A percentile compares a stretch with the other conserved stretches of the same genome.
phyloP scores from a whole-genome alignment of 352 stramenopile genomes.

The Globisporangium alternatum region DNA sequence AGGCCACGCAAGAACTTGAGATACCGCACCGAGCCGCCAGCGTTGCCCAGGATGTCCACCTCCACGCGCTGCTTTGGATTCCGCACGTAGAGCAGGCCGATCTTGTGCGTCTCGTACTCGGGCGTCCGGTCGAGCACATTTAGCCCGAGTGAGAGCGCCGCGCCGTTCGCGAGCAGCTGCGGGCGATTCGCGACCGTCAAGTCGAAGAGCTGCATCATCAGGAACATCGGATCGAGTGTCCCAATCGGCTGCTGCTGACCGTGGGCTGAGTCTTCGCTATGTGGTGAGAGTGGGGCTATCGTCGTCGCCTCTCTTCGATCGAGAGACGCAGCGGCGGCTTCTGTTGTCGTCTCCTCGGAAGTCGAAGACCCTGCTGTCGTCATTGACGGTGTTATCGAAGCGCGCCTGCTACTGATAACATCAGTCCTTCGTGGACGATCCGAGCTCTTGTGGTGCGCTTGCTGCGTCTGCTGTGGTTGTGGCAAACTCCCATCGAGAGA shows the following conservation, averaged over 20 bases:
- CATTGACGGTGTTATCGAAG: background rate
- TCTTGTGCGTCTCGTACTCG: slow-evolving; percentile 85
- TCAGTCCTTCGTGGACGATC: background rate
- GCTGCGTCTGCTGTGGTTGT: slow-evolving; percentile 1
- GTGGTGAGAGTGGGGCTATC: background rate
- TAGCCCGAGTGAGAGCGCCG: slow-evolving; percentile 53
- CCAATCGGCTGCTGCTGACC: background rate
- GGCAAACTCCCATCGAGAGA: slow-evolving; percentile 13
- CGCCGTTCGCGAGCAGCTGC: slow-evolving; percentile 55
- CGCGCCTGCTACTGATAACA: background rate
- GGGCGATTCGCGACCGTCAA: slow-evolving; percentile 50
- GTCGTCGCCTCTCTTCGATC: slow-evolving; percentile 10
- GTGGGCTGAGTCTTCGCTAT: background rate
- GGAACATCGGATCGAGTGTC: slow-evolving; percentile 53
- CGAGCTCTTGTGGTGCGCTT: background rate
- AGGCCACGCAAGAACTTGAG: slow-evolving; percentile 69
- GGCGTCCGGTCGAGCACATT: slow-evolving; percentile 80
- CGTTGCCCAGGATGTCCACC: slow-evolving; percentile 64
- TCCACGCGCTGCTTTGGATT: slow-evolving; percentile 57
- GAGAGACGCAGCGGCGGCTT: background rate
- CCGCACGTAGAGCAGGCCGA: slow-evolving; percentile 75
- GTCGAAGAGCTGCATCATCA: slow-evolving; percentile 87
- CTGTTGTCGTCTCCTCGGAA: background rate
- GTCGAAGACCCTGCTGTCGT: slow-evolving; percentile 10
- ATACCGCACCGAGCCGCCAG: slow-evolving; percentile 73